A percentile compares a stretch with the other conserved stretches of the same genome.
Evolutionary conservation across 2,329 filamentous ascomycete species (phyloP).

Genomic region (Aureobasidium sp.): DNA sequence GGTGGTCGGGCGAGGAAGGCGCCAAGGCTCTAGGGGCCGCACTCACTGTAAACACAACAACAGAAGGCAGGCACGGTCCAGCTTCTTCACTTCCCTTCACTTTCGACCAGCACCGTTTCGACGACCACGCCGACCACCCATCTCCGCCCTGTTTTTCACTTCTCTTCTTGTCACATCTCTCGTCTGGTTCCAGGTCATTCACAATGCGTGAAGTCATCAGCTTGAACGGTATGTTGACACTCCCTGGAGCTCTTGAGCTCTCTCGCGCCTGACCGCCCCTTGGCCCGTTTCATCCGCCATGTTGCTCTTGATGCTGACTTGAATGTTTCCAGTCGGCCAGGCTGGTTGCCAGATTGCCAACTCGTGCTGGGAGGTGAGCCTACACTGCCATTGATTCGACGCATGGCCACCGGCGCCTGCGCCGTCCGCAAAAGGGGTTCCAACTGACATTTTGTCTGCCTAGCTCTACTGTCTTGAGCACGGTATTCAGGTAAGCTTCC

Average conservation of each 20-base stretch:
- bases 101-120: conserved; percentile 12
- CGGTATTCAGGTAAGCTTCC: conserved; percentile 79
- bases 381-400: conserved; percentile 14
- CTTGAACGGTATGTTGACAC: conserved; percentile 70
- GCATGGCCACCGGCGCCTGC: neutral
- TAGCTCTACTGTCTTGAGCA: conserved; percentile 99
- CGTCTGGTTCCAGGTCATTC: conserved; percentile 22
- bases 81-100: neutral
- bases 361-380: conserved; percentile 98
- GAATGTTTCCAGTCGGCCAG: conserved; percentile 76
- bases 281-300: conserved; percentile 8
- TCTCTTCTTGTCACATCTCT: conserved; percentile 8
- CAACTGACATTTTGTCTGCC: conserved; percentile 16
- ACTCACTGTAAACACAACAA: neutral
- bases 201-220: conserved; percentile 99
- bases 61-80: neutral
- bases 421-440: neutral
- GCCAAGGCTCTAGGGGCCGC: no score
- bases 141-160: conserved; percentile 1
- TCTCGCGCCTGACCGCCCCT: conserved; percentile 35
- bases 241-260: conserved; percentile 17
- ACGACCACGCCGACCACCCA: conserved; percentile 11
- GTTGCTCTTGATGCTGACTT: conserved; percentile 39
- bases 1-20: neutral
- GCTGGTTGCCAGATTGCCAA: conserved; percentile 99